Percentiles rank a stretch among this genome's conserved stretches.
Evolutionary conservation across 2,329 filamentous ascomycete species (phyloP).

Genomic region (Fusarium anguioides): DNA sequence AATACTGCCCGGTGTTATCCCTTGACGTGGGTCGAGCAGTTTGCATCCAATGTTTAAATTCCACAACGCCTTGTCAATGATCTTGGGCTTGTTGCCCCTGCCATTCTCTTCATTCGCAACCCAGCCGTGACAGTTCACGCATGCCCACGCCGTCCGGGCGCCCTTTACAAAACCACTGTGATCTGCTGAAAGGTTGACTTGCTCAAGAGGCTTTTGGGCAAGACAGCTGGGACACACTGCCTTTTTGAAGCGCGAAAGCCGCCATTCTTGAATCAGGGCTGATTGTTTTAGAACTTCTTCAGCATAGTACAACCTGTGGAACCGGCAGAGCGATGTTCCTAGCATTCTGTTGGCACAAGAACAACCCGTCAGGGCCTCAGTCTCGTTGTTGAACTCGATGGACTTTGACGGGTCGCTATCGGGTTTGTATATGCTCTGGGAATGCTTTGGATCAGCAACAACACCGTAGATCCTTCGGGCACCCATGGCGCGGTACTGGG

Average conservation of each 20-base stretch:
- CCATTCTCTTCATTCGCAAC: constrained; percentile 45
- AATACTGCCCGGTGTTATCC: background rate
- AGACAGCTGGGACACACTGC: constrained; percentile 50
- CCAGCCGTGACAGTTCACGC: constrained; percentile 50
- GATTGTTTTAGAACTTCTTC: constrained; percentile 39
- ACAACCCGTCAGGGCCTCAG: constrained; percentile 51
- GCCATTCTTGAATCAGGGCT: constrained; percentile 45
- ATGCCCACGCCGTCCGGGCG: constrained; percentile 45
- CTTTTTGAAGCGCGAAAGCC: constrained; percentile 36
- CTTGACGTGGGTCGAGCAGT: constrained; percentile 6
- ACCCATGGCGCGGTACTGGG: constrained; percentile 16
- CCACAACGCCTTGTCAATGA: constrained; percentile 38
- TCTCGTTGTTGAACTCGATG: constrained; percentile 14
- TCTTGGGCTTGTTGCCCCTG: constrained; percentile 20
- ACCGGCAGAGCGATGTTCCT: constrained; percentile 48
- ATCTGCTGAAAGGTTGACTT: constrained; percentile 35
- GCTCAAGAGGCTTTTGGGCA: constrained; percentile 6
- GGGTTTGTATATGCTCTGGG: constrained; percentile 1
- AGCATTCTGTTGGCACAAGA: constrained; percentile 52
- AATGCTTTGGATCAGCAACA: background rate
- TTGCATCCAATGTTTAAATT: constrained; percentile 7
- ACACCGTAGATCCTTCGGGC: constrained; percentile 46
- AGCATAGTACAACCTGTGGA: constrained; percentile 50
- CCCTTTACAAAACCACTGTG: constrained; percentile 17
- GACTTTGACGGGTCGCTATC: background rate